phyloP scores from a whole-genome alignment of 345 rosid species.

The Gossypioides kirkii region DNA sequence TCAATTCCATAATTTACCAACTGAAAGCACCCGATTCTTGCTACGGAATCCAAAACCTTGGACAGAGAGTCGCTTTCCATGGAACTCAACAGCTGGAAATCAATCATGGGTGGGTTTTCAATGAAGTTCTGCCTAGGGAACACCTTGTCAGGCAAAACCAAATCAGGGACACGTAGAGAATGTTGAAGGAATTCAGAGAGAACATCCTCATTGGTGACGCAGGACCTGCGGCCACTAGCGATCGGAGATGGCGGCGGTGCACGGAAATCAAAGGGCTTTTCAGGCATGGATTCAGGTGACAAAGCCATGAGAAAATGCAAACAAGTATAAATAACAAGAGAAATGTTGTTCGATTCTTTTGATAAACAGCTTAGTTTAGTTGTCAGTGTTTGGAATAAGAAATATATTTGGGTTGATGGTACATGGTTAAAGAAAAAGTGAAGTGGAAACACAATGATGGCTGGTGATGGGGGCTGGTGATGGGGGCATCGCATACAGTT shows the following conservation, averaged over 20 bases:
- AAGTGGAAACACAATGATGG: constrained; percentile 2
- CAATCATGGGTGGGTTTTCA: constrained; percentile 54
- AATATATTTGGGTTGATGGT: neutral
- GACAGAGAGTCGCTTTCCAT: constrained; percentile 24
- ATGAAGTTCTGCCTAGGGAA: constrained; percentile 68
- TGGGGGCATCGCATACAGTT: constrained; percentile 6
- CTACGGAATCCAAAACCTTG: constrained; percentile 44
- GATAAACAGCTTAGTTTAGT: neutral
- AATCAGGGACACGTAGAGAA: constrained; percentile 71
- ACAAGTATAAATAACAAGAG: neutral
- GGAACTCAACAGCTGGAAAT: constrained; percentile 35
- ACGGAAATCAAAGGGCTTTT: constrained; percentile 59
- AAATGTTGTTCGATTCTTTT: neutral
- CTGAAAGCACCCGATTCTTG: constrained; percentile 76
- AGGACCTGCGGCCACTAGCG: constrained; percentile 68
- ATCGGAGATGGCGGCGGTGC: constrained; percentile 91
- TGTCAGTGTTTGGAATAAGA: neutral
- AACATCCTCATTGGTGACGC: constrained; percentile 64
- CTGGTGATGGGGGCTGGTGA: constrained; percentile 6
- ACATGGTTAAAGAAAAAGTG: constrained; percentile 6
- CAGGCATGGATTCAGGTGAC: constrained; percentile 45
- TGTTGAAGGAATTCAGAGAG: constrained; percentile 71
- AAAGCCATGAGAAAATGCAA: constrained; percentile 22
- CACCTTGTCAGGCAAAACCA: constrained; percentile 66
- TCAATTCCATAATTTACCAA: constrained; percentile 63